phyloP scores from a whole-genome alignment of 148 eudicot species.

The Cornus controversa region DNA sequence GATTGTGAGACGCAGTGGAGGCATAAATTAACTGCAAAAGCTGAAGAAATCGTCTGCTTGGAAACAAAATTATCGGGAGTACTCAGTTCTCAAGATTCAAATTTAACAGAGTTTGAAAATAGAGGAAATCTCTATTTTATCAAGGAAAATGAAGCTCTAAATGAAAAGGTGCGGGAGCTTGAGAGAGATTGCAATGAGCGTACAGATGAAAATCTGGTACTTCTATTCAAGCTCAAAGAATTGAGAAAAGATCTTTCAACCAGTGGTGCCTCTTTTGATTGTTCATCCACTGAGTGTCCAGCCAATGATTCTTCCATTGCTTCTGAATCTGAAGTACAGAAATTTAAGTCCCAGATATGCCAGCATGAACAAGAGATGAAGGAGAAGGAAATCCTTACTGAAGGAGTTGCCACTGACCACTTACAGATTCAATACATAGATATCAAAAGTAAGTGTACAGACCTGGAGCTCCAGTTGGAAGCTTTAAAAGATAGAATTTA shows the following conservation, averaged over 20 bases:
- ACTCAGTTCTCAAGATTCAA: conserved; percentile 13
- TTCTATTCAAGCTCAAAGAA: conserved; percentile 57
- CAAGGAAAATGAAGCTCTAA: conserved; percentile 48
- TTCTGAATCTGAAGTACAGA: conserved; percentile 29
- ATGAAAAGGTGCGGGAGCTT: conserved; percentile 57
- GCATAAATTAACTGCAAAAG: conserved; percentile 48
- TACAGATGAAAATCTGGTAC: conserved; percentile 73
- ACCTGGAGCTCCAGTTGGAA: no score
- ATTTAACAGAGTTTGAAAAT: conserved; percentile 1
- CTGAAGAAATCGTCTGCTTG: conserved; percentile 55
- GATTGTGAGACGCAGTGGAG: conserved; percentile 52
- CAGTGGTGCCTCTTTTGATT: conserved; percentile 21
- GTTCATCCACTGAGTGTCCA: conserved; percentile 22
- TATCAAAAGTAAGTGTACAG: background rate
- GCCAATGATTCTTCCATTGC: conserved; percentile 5
- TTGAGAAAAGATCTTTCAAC: conserved; percentile 10
- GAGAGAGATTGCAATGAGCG: conserved; percentile 79
- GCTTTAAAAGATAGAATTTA: no score
- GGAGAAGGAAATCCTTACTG: conserved; percentile 14
- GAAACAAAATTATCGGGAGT: conserved; percentile 42
- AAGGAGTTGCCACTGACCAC: background rate
- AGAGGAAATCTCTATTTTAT: conserved; percentile 26
- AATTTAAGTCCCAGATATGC: conserved; percentile 22
- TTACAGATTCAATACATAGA: background rate
- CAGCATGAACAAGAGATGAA: conserved; percentile 23